These are phyloP conservation scores for Bromus sterilis DNA, from an alignment of 176 grass and related monocot species.

Conservation along the genomic window DNA sequence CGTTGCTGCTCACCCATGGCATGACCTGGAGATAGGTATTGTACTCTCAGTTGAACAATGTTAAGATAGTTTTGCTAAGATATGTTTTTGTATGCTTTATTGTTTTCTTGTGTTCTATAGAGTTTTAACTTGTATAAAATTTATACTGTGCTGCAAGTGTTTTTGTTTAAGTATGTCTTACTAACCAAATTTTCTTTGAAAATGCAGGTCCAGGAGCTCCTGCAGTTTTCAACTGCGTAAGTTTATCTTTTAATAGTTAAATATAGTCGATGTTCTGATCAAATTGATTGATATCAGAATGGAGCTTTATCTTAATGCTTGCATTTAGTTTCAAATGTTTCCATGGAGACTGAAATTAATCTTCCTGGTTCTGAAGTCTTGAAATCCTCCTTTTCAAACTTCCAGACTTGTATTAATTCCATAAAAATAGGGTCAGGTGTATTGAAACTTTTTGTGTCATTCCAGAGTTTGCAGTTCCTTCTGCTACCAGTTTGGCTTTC, in stretches of 20 bases:
- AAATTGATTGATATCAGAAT: neutral
- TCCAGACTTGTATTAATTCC: neutral
- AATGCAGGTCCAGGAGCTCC: constrained; percentile 92
- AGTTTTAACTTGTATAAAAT: neutral
- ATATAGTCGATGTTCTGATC: neutral
- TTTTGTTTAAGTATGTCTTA: constrained; percentile 17
- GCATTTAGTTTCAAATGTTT: neutral
- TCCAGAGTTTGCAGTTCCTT: neutral
- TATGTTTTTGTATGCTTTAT: neutral
- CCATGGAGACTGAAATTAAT: neutral
- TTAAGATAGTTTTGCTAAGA: constrained; percentile 3
- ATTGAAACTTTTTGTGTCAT: neutral
- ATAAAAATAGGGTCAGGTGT: neutral
- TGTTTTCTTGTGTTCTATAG: neutral
- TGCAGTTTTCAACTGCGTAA: constrained; percentile 89
- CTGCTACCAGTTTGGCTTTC: neutral
- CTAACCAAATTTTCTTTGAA: neutral
- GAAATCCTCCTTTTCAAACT: neutral
- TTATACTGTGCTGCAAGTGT: neutral
- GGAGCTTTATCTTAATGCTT: neutral
- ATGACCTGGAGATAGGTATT: constrained; percentile 92
- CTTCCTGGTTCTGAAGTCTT: neutral
- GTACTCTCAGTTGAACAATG: neutral
- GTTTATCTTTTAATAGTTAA: constrained; percentile 27
- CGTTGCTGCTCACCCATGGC: constrained; percentile 95